Evolutionary conservation across 345 rosid species (phyloP).

Genomic region (Limnanthes douglasii): DNA sequence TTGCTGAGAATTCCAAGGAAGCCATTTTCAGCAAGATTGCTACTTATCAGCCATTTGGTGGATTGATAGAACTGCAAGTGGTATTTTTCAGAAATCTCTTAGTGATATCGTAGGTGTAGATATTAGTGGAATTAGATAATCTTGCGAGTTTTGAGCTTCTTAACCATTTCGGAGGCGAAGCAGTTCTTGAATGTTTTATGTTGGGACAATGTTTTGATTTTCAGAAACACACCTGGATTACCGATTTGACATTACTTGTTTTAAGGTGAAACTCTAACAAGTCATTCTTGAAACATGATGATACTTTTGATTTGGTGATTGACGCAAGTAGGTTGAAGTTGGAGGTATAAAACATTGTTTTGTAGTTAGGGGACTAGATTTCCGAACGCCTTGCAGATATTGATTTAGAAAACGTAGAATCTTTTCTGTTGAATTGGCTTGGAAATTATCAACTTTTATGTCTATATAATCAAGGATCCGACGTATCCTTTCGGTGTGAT

Average conservation of each 20-base stretch:
- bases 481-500: too few species aligned
- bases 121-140: not conserved
- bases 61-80: constrained; percentile 64
- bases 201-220: not conserved
- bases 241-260: too few species aligned
- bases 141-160: not conserved
- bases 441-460: too few species aligned
- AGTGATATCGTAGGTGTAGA: not conserved
- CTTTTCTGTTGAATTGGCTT: too few species aligned
- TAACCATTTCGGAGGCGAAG: not conserved
- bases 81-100: constrained; percentile 25
- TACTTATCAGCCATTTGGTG: constrained; percentile 53
- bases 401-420: too few species aligned
- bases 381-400: too few species aligned
- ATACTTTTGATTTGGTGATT: not conserved
- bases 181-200: not conserved
- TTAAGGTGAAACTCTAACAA: too few species aligned
- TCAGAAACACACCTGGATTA: too few species aligned
- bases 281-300: not conserved
- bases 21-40: constrained; percentile 44
- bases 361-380: too few species aligned
- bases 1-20: constrained; percentile 35
- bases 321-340: too few species aligned
- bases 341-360: too few species aligned
- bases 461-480: too few species aligned